Conservation (phyloP, 2,329 filamentous ascomycete genomes). For the Phialophora tarda region DNA sequence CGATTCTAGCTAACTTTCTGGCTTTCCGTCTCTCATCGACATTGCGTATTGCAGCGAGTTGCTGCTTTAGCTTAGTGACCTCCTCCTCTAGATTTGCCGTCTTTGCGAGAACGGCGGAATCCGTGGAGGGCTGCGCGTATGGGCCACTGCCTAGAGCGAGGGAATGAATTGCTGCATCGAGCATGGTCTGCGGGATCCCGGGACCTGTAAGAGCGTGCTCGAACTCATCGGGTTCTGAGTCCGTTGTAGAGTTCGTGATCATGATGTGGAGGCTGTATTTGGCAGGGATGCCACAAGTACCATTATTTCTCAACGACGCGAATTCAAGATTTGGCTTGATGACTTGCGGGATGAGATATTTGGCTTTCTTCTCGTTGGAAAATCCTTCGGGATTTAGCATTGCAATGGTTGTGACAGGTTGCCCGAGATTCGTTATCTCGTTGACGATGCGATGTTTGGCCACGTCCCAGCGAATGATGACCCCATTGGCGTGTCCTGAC, state of each 20-base stretch:
- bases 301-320: conserved; percentile 45
- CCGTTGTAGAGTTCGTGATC: conserved; percentile 47
- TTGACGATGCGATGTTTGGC: conserved; percentile 70
- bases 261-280: conserved; percentile 51
- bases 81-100: conserved; percentile 47
- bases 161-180: conserved; percentile 39
- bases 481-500: conserved; percentile 80
- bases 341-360: conserved; percentile 64
- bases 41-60: conserved; percentile 41
- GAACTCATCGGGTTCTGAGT: conserved; percentile 52
- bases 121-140: not conserved
- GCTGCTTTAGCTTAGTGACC: conserved; percentile 47
- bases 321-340: conserved; percentile 71
- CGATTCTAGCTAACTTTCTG: conserved; percentile 44
- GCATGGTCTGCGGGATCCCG: conserved; percentile 31
- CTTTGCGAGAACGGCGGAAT: conserved; percentile 39
- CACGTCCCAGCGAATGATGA: conserved; percentile 80
- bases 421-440: conserved; percentile 73
- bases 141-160: conserved; percentile 20
- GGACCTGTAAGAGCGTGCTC: conserved; percentile 33
- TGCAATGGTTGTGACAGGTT: conserved; percentile 80
- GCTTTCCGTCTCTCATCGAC: conserved; percentile 50
- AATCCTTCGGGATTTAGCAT: conserved; percentile 69
- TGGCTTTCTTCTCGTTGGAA: conserved; percentile 45
- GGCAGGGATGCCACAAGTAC: conserved; percentile 46